A percentile compares a stretch with the other conserved stretches of the same genome.
phyloP scores from a whole-genome alignment of 257 asterid genomes.

The Datura wrightii region DNA sequence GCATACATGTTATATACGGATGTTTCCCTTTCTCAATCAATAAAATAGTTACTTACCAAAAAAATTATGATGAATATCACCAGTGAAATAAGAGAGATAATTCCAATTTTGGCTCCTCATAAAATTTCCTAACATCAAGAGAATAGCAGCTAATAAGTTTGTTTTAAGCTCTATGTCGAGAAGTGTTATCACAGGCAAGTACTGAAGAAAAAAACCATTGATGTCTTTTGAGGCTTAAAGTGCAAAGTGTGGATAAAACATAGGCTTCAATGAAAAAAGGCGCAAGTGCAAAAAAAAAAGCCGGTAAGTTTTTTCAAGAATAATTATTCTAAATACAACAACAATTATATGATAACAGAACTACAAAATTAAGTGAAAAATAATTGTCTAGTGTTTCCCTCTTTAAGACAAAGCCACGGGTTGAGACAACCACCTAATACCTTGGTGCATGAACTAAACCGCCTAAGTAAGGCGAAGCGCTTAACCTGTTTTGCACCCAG shows the following conservation, averaged over 20 bases:
- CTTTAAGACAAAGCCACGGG: background rate
- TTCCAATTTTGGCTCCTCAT: background rate
- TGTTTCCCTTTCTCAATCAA: background rate
- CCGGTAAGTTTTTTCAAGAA: background rate
- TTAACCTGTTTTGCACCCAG: background rate
- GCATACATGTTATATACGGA: background rate
- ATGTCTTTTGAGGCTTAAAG: background rate
- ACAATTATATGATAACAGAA: background rate
- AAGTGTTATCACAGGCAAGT: background rate
- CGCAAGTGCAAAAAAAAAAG: background rate
- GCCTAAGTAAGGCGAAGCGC: background rate
- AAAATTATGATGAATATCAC: conserved; percentile 19
- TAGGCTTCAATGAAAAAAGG: background rate
- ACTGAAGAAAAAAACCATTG: background rate
- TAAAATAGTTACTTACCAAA: background rate
- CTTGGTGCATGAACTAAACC: background rate
- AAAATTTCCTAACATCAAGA: background rate
- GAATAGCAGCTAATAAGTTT: background rate
- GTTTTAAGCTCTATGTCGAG: background rate
- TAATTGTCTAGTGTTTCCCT: background rate
- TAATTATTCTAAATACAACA: too few relatives aligned
- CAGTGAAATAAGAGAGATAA: background rate
- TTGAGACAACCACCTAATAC: background rate
- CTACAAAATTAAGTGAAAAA: background rate
- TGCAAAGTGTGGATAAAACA: background rate